These are phyloP conservation scores for Aspergillus sparsus DNA, from an alignment of 495 filamentous ascomycete genomes.

Conservation along the genomic window DNA sequence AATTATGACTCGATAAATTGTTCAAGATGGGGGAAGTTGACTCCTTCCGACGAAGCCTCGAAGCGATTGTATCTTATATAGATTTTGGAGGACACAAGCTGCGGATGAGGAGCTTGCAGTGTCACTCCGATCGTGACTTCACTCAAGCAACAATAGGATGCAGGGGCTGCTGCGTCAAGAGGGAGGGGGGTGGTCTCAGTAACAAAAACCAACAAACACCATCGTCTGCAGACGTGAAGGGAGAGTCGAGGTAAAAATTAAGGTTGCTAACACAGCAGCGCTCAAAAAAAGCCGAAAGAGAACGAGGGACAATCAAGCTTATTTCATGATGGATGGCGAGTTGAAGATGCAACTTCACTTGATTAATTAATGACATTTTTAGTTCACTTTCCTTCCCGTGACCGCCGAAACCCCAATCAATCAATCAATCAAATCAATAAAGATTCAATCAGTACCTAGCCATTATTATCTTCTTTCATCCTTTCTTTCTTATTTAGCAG, in stretches of 20 bases:
- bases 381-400: conserved; percentile 25
- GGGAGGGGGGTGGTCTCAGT: conserved; percentile 16
- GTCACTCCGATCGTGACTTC: background rate
- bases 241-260: background rate
- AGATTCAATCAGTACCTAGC: too few species aligned
- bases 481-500: too few species aligned
- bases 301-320: background rate
- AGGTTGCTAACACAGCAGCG: background rate
- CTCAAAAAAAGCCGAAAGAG: conserved; percentile 6
- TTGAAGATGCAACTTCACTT: background rate
- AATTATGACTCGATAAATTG: background rate
- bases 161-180: conserved; percentile 8
- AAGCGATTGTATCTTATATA: background rate
- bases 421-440: conserved; percentile 4
- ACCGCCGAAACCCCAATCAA: conserved; percentile 29
- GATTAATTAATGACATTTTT: background rate
- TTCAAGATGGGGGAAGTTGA: background rate
- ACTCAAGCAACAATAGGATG: background rate
- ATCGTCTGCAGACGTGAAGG: conserved; percentile 25
- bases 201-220: conserved; percentile 17
- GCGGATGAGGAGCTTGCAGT: background rate
- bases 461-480: too few species aligned
- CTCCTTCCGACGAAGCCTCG: background rate
- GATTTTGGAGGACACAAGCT: background rate
- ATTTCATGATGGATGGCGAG: background rate